These are phyloP conservation scores for Aspergillus asperescens DNA, from an alignment of 495 filamentous ascomycete genomes.

Conservation along the genomic window DNA sequence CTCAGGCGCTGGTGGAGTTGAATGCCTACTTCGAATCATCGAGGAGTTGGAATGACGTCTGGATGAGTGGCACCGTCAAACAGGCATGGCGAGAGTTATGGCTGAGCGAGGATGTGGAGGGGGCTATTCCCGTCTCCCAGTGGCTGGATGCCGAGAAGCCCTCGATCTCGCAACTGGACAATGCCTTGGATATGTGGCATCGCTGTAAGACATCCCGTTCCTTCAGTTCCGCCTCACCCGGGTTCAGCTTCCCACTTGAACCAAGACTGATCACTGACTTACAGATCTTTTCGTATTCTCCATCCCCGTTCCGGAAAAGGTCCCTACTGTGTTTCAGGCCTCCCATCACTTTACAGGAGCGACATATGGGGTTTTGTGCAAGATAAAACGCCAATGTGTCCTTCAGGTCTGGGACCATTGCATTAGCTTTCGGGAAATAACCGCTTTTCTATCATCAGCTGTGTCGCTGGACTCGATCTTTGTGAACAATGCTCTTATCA, in stretches of 20 bases:
- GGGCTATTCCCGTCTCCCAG: constrained; percentile 42
- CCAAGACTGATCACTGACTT: neutral
- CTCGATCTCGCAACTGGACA: constrained; percentile 50
- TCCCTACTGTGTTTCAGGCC: constrained; percentile 59
- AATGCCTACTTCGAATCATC: constrained; percentile 55
- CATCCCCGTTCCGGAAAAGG: constrained; percentile 55
- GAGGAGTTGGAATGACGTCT: constrained; percentile 57
- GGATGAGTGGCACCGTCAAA: constrained; percentile 54
- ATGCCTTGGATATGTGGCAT: constrained; percentile 54
- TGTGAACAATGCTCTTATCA: constrained; percentile 36
- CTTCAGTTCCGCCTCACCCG: too few species aligned
- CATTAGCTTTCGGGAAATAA: constrained; percentile 58
- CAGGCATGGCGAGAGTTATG: constrained; percentile 55
- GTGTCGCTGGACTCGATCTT: constrained; percentile 48
- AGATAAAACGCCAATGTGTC: constrained; percentile 53
- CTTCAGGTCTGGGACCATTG: constrained; percentile 64
- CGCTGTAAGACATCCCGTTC: constrained; percentile 31
- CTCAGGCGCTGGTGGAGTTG: constrained; percentile 52
- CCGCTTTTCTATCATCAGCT: constrained; percentile 27
- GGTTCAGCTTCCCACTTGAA: too few species aligned
- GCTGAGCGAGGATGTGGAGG: constrained; percentile 50
- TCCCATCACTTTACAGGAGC: constrained; percentile 59
- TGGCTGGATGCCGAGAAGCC: constrained; percentile 55
- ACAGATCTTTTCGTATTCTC: constrained; percentile 59
- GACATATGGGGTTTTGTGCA: constrained; percentile 58